Evolutionary conservation across 163 green algal genomes (phyloP), one percentile per base, ranked within the genome.

Genomic region (Chlamydomonas reinhardtii): DNA sequence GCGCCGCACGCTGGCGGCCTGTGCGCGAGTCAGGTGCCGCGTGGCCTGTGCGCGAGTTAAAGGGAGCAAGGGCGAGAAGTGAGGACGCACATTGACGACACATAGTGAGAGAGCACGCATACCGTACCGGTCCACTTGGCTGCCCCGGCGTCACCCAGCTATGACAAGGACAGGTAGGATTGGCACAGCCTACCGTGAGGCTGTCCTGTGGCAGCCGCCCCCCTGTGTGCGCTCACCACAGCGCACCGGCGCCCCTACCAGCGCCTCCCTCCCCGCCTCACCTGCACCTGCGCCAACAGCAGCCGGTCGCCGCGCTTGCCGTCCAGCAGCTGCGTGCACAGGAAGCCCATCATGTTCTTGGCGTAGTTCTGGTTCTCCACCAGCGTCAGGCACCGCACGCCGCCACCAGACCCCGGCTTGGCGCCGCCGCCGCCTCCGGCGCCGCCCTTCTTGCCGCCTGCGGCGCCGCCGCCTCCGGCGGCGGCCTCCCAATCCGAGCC

Each of bases 351-450:
- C 83, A 89, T 89, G 83, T 77, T 79, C 22, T 72, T 66, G 12
- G 71, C 66, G 66, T 91, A 83, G 35, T 74, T 75, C 56, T 91
- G 88, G 35, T 74, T 75, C 77, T 91, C 88, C 19, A 89, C 88
- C 29, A 91, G 66, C 3, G 83, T 31, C 65, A 91, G 69, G 54
- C 70, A 83, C 24, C 82, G 76, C 65, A 89, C 27, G 61, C 37
- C 77, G 66, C 31, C 14, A 29, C 20, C 35, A 5, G 5, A 35
- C 29, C 37, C 29, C 35, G 37, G 35, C 35, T 29, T 43, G 76
- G 56, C 76, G 29, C 8, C 35, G 66, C 31, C 77, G 62, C 16
- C 66, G 31, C 2, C 65, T 5, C 16, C 35, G 65, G n/a, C n/a
- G n/a, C 27, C 19, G 31, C 12, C 29, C 31, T 73, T 73, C 61